Base-by-base conservation (phyloP, 2,329 filamentous ascomycete species). In the Bipolaris oryzae region DNA sequence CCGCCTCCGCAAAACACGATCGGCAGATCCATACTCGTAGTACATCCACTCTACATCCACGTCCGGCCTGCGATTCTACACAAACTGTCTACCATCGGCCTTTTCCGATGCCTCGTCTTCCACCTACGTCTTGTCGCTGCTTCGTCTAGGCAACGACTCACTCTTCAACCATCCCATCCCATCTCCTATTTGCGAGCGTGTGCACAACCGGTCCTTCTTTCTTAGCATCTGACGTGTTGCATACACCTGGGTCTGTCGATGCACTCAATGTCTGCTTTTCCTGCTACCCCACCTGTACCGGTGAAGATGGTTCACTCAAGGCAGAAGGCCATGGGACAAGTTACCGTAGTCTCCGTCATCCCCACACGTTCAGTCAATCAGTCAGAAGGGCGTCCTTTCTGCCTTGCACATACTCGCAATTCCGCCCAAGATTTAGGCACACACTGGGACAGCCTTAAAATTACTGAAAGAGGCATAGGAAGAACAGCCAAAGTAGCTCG, bases 221-320 rank as follows among this genome's bases (percentile, higher is more conserved):
- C 55, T 44, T 50, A 58, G 52, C 60, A 62, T 70, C 62, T 71
- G 68, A 69, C 64, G 50, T 55, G 61, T 33, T 66, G 64, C 64
- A 64, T 65, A 37, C 43, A 31, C 48, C 47, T 48, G 38, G 46
- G n/a, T 50, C 50, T 60, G 13, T 57, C 37, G 15, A 49, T 51
- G 56, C 48, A 51, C 53, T 39, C 45, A 44, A 42, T 53, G 31
- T 48, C 53, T 38, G n/a, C 39, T 61, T 43, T 23, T 58, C 54
- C 37, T 63, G 53, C 46, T 42, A 44, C 60, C 66, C 72, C 72
- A 71, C 71, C 43, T 62, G 65, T 54, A 73, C 72, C 73, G 72
- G 73, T 74, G 64, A 70, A 48, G 31, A 60, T 56, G n/a, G 46
- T 53, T 37, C 37, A 43, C 52, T 63, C 68, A 63, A 75, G 72